phyloP scores from a whole-genome alignment of 768 basidiomycete genomes.

The Tulasnella sp. region DNA sequence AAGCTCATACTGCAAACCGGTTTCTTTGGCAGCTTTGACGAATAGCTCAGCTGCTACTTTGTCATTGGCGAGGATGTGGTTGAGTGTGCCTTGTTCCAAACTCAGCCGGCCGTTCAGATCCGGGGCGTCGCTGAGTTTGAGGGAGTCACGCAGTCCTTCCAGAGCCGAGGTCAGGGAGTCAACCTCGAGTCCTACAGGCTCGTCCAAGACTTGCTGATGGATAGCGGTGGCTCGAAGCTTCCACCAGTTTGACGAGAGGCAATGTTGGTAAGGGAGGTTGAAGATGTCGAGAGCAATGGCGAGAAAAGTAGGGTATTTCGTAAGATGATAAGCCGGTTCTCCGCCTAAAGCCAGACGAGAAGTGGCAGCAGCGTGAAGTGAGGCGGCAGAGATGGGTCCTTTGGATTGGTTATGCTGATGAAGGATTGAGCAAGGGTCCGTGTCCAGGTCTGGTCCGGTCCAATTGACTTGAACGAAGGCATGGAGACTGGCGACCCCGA shows the following conservation, averaged over 20 bases:
- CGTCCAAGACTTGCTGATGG: constrained; percentile 69
- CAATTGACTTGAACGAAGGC: constrained; percentile 90
- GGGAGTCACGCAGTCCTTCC: constrained; percentile 17
- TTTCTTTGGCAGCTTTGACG: constrained; percentile 60
- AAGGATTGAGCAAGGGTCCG: constrained; percentile 33
- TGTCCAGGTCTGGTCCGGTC: constrained; percentile 80
- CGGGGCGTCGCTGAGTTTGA: constrained; percentile 30
- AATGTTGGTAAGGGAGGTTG: constrained; percentile 35
- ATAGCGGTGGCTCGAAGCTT: constrained; percentile 56
- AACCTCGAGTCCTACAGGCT: constrained; percentile 34
- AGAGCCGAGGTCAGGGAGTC: constrained; percentile 33
- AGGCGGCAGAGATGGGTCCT: constrained; percentile 23
- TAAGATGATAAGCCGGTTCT: constrained; percentile 93
- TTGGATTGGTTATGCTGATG: constrained; percentile 29
- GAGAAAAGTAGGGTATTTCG: constrained; percentile 54
- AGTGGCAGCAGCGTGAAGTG: constrained; percentile 53
- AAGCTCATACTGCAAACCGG: constrained; percentile 76
- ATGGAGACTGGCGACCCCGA: constrained; percentile 74
- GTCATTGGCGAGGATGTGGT: constrained; percentile 67
- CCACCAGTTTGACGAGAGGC: constrained; percentile 65
- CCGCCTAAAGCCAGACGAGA: constrained; percentile 72
- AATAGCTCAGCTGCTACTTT: constrained; percentile 68
- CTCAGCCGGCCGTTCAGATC: constrained; percentile 57
- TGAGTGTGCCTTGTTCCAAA: constrained; percentile 67
- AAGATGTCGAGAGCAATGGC: constrained; percentile 65